Conservation (phyloP, 352 stramenopile species). For the Pythium brassicae region DNA sequence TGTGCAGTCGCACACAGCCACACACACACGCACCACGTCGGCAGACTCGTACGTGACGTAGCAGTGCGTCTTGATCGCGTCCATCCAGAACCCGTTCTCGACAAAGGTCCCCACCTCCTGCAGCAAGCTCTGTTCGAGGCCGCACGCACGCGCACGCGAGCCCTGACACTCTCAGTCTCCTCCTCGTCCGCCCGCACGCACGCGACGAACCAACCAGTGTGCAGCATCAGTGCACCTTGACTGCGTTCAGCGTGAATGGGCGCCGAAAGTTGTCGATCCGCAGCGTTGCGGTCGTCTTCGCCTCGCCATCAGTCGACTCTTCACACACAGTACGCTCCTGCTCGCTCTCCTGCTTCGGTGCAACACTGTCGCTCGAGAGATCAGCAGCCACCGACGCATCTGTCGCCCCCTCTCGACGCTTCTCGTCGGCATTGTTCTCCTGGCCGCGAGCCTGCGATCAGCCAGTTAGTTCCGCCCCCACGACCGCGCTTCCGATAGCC, state of each 20-base stretch:
- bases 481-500: no score
- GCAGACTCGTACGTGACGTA: conserved; percentile 63
- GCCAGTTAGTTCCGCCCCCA: no score
- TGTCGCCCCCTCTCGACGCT: no score
- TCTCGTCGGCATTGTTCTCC: no score
- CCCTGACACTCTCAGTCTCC: not conserved
- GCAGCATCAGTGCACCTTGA: conserved; percentile 34
- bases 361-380: no score
- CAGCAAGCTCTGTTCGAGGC: conserved; percentile 32
- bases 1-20: not conserved
- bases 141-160: no score
- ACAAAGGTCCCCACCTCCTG: conserved; percentile 54
- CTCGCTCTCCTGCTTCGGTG: not conserved
- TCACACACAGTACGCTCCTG: not conserved
- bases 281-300: conserved; percentile 18
- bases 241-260: conserved; percentile 71
- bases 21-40: conserved; percentile 32
- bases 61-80: conserved; percentile 86
- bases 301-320: not conserved
- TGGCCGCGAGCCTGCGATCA: no score
- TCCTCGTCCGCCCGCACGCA: no score
- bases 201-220: not conserved
- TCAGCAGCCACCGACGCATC: no score
- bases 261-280: conserved; percentile 73
- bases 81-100: conserved; percentile 83